These are phyloP conservation scores for Plasmodium ovale DNA, from an alignment of 169 alveolate genomes.

Conservation along the genomic window DNA sequence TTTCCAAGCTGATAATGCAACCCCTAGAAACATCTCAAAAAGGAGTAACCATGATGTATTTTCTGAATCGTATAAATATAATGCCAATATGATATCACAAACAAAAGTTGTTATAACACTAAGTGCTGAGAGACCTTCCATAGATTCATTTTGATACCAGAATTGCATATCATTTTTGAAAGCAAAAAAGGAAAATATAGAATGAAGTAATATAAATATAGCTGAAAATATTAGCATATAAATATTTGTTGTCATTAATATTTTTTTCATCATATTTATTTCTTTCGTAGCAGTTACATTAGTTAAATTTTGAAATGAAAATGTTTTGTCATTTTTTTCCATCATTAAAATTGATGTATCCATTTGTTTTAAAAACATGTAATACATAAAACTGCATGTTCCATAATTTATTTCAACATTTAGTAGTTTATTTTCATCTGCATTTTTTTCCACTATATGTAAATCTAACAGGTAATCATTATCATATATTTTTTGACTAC, in stretches of 20 bases:
- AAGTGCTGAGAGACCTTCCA: slow-evolving; percentile 96
- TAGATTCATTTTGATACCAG: slow-evolving; percentile 95
- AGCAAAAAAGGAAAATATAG: slow-evolving; percentile 93
- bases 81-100: slow-evolving; percentile 92
- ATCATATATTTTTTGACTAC: slow-evolving; percentile 51
- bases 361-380: slow-evolving; percentile 64
- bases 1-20: slow-evolving; percentile 94
- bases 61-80: slow-evolving; percentile 94
- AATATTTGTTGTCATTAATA: slow-evolving; percentile 89
- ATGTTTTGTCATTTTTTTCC: slow-evolving; percentile 39
- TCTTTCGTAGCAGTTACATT: slow-evolving; percentile 82
- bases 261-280: slow-evolving; percentile 90
- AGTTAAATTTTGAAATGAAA: slow-evolving; percentile 61
- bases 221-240: slow-evolving; percentile 89
- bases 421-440: slow-evolving; percentile 48
- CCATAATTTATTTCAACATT: slow-evolving; percentile 53
- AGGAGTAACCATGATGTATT: slow-evolving; percentile 94
- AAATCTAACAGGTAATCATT: slow-evolving; percentile 54
- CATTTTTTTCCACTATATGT: slow-evolving; percentile 24
- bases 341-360: slow-evolving; percentile 58
- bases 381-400: slow-evolving; percentile 72
- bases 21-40: slow-evolving; percentile 92
- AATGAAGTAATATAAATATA: slow-evolving; percentile 88
- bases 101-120: slow-evolving; percentile 91
- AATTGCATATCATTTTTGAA: slow-evolving; percentile 95